phyloP scores from a whole-genome alignment of 805 yeast species.

The Candida palmyrensis region DNA sequence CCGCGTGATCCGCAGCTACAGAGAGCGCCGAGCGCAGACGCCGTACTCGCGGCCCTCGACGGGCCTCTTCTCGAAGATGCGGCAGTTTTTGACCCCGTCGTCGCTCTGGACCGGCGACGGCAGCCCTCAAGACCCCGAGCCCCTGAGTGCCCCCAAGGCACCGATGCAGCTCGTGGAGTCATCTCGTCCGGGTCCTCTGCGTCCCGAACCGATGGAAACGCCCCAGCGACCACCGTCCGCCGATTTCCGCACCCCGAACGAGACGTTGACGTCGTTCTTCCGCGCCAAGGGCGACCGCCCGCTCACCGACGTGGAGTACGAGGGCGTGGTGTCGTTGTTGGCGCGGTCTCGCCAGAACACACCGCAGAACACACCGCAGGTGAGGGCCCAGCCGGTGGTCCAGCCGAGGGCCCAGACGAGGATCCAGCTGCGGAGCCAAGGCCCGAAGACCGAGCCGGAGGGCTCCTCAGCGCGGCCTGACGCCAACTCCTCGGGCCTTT shows the following conservation, averaged over 20 bases:
- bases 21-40: conserved; percentile 15
- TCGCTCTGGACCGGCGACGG: conserved; percentile 7
- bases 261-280: conserved; percentile 63
- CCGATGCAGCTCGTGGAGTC: neutral
- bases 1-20: conserved; percentile 24
- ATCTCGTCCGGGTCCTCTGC: neutral
- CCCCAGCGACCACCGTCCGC: conserved; percentile 7
- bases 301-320: conserved; percentile 67
- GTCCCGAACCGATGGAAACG: conserved; percentile 3
- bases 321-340: conserved; percentile 69
- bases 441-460: neutral
- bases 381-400: no score
- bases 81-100: conserved; percentile 15
- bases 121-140: neutral
- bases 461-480: conserved; percentile 2
- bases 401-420: neutral
- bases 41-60: conserved; percentile 15
- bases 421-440: neutral
- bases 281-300: conserved; percentile 72
- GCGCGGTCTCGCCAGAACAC: conserved; percentile 13
- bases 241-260: conserved; percentile 34
- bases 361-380: no score
- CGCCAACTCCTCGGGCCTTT: conserved; percentile 5
- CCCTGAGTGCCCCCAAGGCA: neutral
- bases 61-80: conserved; percentile 24